Percentiles rank a stretch among this genome's conserved stretches.
phyloP scores from a whole-genome alignment of 2,329 filamentous ascomycete genomes.

The Malbranchea zuffiana region DNA sequence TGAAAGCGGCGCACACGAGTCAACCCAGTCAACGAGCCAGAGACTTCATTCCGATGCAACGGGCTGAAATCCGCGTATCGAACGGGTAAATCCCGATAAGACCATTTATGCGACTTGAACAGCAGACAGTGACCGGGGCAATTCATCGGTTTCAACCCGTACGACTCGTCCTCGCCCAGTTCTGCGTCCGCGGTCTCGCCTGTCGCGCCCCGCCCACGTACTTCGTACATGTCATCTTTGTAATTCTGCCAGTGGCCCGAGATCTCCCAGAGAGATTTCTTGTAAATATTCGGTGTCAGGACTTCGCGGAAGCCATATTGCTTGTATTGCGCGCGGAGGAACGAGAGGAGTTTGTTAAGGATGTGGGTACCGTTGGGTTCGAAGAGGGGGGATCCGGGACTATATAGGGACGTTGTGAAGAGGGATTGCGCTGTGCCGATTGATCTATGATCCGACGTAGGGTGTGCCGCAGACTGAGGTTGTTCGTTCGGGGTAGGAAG shows the following conservation, averaged over 20 bases:
- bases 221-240: slow-evolving; percentile 83
- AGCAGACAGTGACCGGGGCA: slow-evolving; percentile 81
- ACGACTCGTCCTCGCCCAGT: slow-evolving; percentile 55
- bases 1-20: slow-evolving; percentile 79
- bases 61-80: slow-evolving; percentile 81
- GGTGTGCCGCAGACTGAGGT: slow-evolving; percentile 20
- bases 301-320: slow-evolving; percentile 81
- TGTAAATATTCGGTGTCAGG: slow-evolving; percentile 83
- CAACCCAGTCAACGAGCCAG: slow-evolving; percentile 67
- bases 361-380: slow-evolving; percentile 70
- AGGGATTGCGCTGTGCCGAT: slow-evolving; percentile 53
- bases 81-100: slow-evolving; percentile 70
- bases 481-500: slow-evolving; percentile 8
- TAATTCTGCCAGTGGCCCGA: slow-evolving; percentile 86
- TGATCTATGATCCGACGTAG: slow-evolving; percentile 40
- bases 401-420: slow-evolving; percentile 68
- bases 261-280: slow-evolving; percentile 73
- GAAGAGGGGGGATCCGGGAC: slow-evolving; percentile 76
- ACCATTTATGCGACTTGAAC: slow-evolving; percentile 61
- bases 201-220: slow-evolving; percentile 44
- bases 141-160: slow-evolving; percentile 86
- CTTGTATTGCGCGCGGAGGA: slow-evolving; percentile 72
- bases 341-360: slow-evolving; percentile 72
- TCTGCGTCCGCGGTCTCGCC: slow-evolving; percentile 23
- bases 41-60: slow-evolving; percentile 76